Base-by-base conservation (phyloP, 352 stramenopile species). In the Phytophthora colocasiae region DNA sequence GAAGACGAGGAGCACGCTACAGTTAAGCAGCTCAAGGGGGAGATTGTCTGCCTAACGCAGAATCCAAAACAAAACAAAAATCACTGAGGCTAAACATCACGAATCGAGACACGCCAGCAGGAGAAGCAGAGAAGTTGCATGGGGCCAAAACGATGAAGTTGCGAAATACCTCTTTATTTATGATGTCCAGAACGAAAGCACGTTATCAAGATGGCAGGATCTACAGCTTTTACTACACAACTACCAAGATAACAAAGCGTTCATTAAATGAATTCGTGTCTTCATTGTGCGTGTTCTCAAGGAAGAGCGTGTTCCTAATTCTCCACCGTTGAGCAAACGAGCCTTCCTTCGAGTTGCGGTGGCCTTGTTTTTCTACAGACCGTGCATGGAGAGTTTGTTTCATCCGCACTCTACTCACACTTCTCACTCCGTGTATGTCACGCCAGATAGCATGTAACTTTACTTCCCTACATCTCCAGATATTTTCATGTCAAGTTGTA, bases 151-250 rank as follows among this genome's bases (percentile, higher is more conserved):
- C 11, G 34, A 48, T 12, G 53, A 39, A 55, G 22, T 34, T 54
- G n/a, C 36, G 47, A 64, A 58, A 58, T 69, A 22, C n/a, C 57
- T 54, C 53, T 68, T 63, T 75, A 75, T 75, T 75, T 75, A 75
- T 75, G 15, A 64, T 64, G 67, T 63, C 61, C 34, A 57, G 55
- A 63, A 58, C 38, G 52, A 69, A 61, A 43, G 39, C 50, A 72
- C 66, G 36, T 36, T 26, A 56, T 52, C 24, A 24, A 65, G 24
- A 60, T 34, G 19, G 53, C 44, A 52, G 36, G n/a, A 53, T 66
- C 40, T 57, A 49, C 50, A 49, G 48, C 41, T 44, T 57, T 26
- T 19, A 56, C 7, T 22, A 56, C 48, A 54, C 39, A 51, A 53
- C 9, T 53, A 38, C 39, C 31, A 14, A 47, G 24, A 63, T 49